phyloP scores from a whole-genome alignment of 345 rosid genomes.

The Fremontodendron californicum region DNA sequence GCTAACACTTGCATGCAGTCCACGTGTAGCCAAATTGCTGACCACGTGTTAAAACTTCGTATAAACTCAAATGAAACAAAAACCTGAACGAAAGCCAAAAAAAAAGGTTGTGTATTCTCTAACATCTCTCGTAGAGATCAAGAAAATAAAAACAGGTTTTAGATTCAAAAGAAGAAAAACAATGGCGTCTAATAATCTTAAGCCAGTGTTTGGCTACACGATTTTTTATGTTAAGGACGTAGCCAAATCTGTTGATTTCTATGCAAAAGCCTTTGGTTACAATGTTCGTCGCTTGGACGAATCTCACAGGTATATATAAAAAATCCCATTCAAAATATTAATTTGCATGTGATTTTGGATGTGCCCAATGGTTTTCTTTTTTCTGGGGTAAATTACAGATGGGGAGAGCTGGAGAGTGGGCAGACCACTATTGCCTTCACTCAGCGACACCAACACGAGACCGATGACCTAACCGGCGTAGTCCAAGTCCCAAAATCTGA shows the following conservation, averaged over 20 bases:
- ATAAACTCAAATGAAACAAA: not conserved
- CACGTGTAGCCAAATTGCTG: not conserved
- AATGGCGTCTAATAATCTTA: conserved; percentile 39
- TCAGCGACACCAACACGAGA: conserved; percentile 74
- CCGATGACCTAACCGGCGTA: conserved; percentile 62
- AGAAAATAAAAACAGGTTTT: not conserved
- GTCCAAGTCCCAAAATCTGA: conserved; percentile 37
- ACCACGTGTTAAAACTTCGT: not conserved
- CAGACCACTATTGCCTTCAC: conserved; percentile 84
- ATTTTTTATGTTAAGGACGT: conserved; percentile 70
- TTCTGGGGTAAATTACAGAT: conserved; percentile 24
- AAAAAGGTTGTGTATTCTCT: not conserved
- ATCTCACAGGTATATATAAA: conserved; percentile 39
- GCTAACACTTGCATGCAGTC: not conserved
- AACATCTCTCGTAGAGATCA: not conserved
- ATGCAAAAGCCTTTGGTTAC: conserved; percentile 67
- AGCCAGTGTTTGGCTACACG: conserved; percentile 59
- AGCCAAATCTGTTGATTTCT: conserved; percentile 65
- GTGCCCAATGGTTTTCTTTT: not conserved
- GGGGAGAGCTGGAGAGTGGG: conserved; percentile 90
- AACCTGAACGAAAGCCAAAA: not conserved
- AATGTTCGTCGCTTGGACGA: conserved; percentile 70
- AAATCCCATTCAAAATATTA: not conserved
- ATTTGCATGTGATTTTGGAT: not conserved
- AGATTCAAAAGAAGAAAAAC: conserved; percentile 5